These are phyloP conservation scores for Neurospora discreta DNA, from an alignment of 495 filamentous ascomycete genomes.

Conservation along the genomic window DNA sequence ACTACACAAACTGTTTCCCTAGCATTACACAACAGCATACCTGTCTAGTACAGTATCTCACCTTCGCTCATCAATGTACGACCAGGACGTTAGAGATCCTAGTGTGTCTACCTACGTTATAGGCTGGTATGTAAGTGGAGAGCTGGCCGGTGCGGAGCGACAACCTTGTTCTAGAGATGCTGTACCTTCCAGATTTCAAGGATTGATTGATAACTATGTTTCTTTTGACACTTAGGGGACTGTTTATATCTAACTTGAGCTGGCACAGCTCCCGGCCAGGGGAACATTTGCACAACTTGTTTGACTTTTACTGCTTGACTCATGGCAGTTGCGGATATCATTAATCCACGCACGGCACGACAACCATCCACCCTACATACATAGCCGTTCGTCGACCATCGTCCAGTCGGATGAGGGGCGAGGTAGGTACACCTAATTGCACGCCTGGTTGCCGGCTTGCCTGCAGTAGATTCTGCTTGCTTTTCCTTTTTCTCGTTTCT, in stretches of 20 bases:
- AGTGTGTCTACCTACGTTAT: background rate
- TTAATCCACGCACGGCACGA: background rate
- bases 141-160: background rate
- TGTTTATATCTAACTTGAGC: background rate
- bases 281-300: background rate
- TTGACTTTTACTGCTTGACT: background rate
- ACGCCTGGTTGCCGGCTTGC: background rate
- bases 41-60: background rate
- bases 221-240: background rate
- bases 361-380: background rate
- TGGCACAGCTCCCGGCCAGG: background rate
- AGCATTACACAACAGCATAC: background rate
- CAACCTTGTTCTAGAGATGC: background rate
- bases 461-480: background rate
- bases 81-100: background rate
- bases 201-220: background rate
- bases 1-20: background rate
- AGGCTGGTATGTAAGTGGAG: background rate
- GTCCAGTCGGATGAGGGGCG: background rate
- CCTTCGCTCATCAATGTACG: background rate
- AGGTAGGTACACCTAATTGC: background rate
- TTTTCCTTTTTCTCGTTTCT: background rate
- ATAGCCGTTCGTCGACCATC: background rate
- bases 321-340: background rate
- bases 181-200: background rate